Conservation (phyloP, 805 yeast genomes). For the Suhomyces sp. region DNA sequence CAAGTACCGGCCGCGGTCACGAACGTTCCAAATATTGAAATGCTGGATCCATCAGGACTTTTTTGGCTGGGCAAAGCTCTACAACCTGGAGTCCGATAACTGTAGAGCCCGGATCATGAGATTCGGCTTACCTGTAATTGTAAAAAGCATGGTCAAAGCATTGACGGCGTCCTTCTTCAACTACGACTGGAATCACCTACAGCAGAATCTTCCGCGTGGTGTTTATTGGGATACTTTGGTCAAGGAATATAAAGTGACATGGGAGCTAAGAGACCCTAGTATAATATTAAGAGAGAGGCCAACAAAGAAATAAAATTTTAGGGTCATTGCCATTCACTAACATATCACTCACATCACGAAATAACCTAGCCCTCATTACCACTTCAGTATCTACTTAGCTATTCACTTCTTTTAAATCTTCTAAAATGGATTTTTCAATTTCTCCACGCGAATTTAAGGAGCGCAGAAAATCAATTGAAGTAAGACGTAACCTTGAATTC, state of each 20-base stretch:
- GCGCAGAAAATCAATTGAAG: not conserved
- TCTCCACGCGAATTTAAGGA: not conserved
- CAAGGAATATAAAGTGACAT: slow-evolving; percentile 19
- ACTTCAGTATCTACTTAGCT: not conserved
- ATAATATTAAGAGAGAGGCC: slow-evolving; percentile 24
- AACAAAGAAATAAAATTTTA: not conserved
- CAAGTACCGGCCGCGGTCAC: slow-evolving; percentile 17
- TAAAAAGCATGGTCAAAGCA: slow-evolving; percentile 28
- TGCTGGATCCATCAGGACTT: slow-evolving; percentile 33
- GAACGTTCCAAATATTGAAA: slow-evolving; percentile 10
- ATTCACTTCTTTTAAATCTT: not conserved
- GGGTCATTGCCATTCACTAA: not conserved
- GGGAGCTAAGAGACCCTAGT: slow-evolving; percentile 30
- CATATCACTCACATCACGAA: too few relatives aligned
- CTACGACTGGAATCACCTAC: slow-evolving; percentile 24
- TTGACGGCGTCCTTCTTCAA: slow-evolving; percentile 38
- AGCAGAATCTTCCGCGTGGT: slow-evolving; percentile 27
- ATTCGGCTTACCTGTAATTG: slow-evolving; percentile 37
- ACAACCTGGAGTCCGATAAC: slow-evolving; percentile 31
- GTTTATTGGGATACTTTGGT: slow-evolving; percentile 17
- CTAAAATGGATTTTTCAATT: not conserved
- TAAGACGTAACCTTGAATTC: too few relatives aligned
- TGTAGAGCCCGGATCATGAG: slow-evolving; percentile 38
- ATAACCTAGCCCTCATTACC: too few relatives aligned
- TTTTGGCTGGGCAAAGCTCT: slow-evolving; percentile 26